Percentiles rank a stretch among this genome's conserved stretches.
These are phyloP conservation scores for Lignosus rhinocerotis DNA, from an alignment of 1,284 basidiomycete species.

Conservation along the genomic window DNA sequence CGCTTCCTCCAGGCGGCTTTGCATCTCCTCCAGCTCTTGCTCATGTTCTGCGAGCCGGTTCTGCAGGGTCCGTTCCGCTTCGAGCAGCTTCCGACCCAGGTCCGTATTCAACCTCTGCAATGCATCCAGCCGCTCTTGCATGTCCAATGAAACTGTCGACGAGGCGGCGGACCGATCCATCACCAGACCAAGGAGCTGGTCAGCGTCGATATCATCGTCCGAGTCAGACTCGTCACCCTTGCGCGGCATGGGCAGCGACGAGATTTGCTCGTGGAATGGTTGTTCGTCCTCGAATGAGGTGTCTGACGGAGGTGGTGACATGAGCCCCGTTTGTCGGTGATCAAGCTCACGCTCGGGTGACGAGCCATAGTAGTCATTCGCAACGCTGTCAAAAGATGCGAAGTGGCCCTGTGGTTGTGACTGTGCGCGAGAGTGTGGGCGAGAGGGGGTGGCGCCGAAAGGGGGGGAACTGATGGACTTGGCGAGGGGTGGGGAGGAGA, in stretches of 20 bases:
- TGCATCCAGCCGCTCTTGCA: slow-evolving; percentile 66
- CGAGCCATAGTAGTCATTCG: slow-evolving; percentile 36
- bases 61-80: slow-evolving; percentile 70
- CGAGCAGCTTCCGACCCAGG: slow-evolving; percentile 67
- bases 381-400: slow-evolving; percentile 26
- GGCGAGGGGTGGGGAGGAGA: slow-evolving; percentile 33
- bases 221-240: slow-evolving; percentile 36
- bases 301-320: slow-evolving; percentile 36
- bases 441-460: slow-evolving; percentile 42
- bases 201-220: slow-evolving; percentile 51
- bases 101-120: slow-evolving; percentile 75
- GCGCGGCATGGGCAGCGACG: slow-evolving; percentile 43
- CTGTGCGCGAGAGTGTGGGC: slow-evolving; percentile 61
- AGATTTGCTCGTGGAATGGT: slow-evolving; percentile 36
- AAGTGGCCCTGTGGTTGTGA: slow-evolving; percentile 44
- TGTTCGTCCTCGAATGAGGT: slow-evolving; percentile 36
- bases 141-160: slow-evolving; percentile 64
- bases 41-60: slow-evolving; percentile 73
- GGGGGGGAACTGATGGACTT: slow-evolving; percentile 43
- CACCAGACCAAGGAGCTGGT: slow-evolving; percentile 56
- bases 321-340: slow-evolving; percentile 25
- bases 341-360: slow-evolving; percentile 27
- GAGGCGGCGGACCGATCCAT: slow-evolving; percentile 55
- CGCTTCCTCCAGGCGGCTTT: slow-evolving; percentile 71
- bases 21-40: slow-evolving; percentile 73